These are phyloP conservation scores for Theobroma cacao DNA, from an alignment of 345 rosid species.

Conservation along the genomic window DNA sequence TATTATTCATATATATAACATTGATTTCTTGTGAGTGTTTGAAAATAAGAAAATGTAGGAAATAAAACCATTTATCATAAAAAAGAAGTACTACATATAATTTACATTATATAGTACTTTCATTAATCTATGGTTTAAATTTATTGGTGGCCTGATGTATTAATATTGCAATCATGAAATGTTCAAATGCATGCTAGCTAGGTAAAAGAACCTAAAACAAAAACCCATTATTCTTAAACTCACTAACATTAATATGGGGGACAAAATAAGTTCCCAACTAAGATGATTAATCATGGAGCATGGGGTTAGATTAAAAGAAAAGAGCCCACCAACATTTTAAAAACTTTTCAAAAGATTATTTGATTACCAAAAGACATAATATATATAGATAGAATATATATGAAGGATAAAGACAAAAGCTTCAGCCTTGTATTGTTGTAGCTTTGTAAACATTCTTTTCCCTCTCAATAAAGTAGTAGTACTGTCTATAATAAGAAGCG, in stretches of 20 bases:
- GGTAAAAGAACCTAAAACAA: background rate
- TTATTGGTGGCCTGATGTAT: background rate
- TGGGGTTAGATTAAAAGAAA: constrained; percentile 5
- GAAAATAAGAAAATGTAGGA: background rate
- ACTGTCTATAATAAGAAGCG: too few species aligned
- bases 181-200: background rate
- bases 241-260: constrained; percentile 13
- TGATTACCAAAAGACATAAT: background rate
- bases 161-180: constrained; percentile 1
- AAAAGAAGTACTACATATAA: too few species aligned
- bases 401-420: background rate
- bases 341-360: background rate
- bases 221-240: background rate
- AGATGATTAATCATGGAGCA: constrained; percentile 16
- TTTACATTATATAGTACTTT: background rate
- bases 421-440: background rate
- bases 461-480: too few species aligned
- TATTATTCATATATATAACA: background rate
- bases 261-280: constrained; percentile 13
- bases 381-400: background rate
- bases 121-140: background rate
- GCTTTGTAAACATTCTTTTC: background rate
- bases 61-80: constrained; percentile 1
- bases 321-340: constrained; percentile 2
- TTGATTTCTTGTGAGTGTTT: background rate